These are phyloP conservation scores for Talaromyces ruber DNA, from an alignment of 495 filamentous ascomycete genomes.

Conservation along the genomic window DNA sequence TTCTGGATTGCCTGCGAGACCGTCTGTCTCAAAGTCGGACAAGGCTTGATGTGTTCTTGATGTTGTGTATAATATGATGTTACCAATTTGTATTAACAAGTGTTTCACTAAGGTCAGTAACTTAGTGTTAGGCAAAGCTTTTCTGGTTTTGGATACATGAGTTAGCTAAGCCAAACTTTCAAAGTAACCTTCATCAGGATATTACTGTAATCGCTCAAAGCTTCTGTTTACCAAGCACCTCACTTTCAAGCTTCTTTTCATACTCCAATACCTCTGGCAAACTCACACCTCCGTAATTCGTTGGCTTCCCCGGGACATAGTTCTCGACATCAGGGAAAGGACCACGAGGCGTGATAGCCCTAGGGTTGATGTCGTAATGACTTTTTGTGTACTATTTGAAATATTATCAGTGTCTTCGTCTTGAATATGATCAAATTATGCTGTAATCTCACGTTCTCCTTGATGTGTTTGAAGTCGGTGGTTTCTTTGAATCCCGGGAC, in stretches of 20 bases:
- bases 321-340: conserved; percentile 54
- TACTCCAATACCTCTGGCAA: conserved; percentile 25
- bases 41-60: background rate
- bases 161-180: no score
- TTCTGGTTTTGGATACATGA: no score
- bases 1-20: conserved; percentile 21
- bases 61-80: background rate
- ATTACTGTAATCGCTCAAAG: background rate
- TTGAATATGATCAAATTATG: background rate
- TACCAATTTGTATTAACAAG: no score
- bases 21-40: background rate
- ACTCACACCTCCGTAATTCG: conserved; percentile 22
- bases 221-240: background rate
- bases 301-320: conserved; percentile 30
- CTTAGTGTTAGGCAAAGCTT: no score
- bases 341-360: conserved; percentile 55
- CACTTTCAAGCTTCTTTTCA: background rate
- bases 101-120: background rate
- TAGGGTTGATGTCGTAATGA: conserved; percentile 50
- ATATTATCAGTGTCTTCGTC: background rate
- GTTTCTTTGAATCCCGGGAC: conserved; percentile 40
- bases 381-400: conserved; percentile 41
- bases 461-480: conserved; percentile 51
- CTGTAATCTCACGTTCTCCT: conserved; percentile 39
- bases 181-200: no score